Evolutionary conservation across 805 yeast species (phyloP).

Genomic region (Candida nonsorbophila): DNA sequence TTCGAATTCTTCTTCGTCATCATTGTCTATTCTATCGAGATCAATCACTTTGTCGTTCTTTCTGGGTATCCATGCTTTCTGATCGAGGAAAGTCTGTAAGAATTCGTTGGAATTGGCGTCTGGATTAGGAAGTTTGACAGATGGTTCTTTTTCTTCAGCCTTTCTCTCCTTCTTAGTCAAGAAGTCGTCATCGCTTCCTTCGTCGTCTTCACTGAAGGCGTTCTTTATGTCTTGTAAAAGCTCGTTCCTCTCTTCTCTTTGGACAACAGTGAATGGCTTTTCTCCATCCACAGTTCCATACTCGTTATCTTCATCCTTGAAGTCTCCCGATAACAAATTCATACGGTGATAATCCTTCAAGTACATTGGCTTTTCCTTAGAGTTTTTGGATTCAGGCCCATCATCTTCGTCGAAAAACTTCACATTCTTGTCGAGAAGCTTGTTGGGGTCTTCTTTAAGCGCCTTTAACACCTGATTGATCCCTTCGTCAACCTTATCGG

Average conservation of each 20-base stretch:
- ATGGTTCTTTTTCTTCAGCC: conserved; percentile 15
- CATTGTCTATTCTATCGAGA: conserved; percentile 45
- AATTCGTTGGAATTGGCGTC: conserved; percentile 58
- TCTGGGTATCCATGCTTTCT: conserved; percentile 87
- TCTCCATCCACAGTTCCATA: conserved; percentile 44
- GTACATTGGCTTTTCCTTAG: conserved; percentile 58
- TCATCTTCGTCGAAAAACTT: conserved; percentile 67
- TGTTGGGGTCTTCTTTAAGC: conserved; percentile 60
- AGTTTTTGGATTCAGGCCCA: conserved; percentile 21
- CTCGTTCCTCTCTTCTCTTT: conserved; percentile 67
- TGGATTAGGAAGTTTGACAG: conserved; percentile 52
- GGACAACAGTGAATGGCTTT: conserved; percentile 70
- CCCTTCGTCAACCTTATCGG: conserved; percentile 80
- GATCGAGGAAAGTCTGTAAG: conserved; percentile 63
- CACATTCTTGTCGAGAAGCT: conserved; percentile 60
- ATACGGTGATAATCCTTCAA: conserved; percentile 90
- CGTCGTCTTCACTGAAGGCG: conserved; percentile 48
- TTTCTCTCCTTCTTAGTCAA: conserved; percentile 49
- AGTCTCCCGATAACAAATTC: conserved; percentile 67
- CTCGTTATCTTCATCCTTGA: conserved; percentile 44
- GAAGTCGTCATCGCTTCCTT: conserved; percentile 43
- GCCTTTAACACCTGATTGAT: conserved; percentile 68
- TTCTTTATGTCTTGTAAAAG: conserved; percentile 73
- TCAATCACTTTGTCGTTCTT: conserved; percentile 54
- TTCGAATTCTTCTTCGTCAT: conserved; percentile 82